A percentile compares a stretch with the other conserved stretches of the same genome.
These are phyloP conservation scores for Pseudogymnoascus sp. DNA, from an alignment of 2,329 filamentous ascomycete genomes.

Conservation along the genomic window DNA sequence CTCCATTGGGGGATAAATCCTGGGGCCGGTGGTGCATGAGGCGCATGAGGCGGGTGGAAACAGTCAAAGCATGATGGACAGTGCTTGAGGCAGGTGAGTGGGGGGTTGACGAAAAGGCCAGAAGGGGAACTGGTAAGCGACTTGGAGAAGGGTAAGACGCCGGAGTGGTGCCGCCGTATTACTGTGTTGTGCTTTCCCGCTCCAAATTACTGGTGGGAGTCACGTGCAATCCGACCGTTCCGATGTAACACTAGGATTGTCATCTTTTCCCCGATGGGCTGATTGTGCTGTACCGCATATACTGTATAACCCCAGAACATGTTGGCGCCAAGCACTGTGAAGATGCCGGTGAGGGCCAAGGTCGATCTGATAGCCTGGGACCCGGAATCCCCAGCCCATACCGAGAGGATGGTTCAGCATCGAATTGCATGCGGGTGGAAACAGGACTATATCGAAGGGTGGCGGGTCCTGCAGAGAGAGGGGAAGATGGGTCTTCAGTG, in stretches of 20 bases:
- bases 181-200: neutral
- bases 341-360: slow-evolving; percentile 12
- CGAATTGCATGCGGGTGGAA: slow-evolving; percentile 39
- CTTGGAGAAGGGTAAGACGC: neutral
- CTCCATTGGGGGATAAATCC: neutral
- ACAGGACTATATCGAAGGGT: slow-evolving; percentile 27
- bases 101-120: neutral
- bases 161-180: neutral
- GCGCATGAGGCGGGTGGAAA: neutral
- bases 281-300: neutral
- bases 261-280: neutral
- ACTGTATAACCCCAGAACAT: neutral
- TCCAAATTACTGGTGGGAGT: neutral
- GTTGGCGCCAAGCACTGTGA: neutral
- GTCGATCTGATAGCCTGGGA: slow-evolving; percentile 38
- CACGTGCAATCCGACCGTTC: neutral
- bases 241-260: neutral
- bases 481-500: slow-evolving; percentile 20
- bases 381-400: slow-evolving; percentile 31
- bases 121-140: slow-evolving; percentile 4
- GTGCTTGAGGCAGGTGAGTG: neutral
- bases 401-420: slow-evolving; percentile 34
- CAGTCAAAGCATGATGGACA: neutral
- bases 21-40: neutral
- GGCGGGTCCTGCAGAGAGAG: slow-evolving; percentile 14